A percentile compares a stretch with the other conserved stretches of the same genome.
phyloP scores from a whole-genome alignment of 2,329 filamentous ascomycete genomes.

The Apiospora saccharicola region DNA sequence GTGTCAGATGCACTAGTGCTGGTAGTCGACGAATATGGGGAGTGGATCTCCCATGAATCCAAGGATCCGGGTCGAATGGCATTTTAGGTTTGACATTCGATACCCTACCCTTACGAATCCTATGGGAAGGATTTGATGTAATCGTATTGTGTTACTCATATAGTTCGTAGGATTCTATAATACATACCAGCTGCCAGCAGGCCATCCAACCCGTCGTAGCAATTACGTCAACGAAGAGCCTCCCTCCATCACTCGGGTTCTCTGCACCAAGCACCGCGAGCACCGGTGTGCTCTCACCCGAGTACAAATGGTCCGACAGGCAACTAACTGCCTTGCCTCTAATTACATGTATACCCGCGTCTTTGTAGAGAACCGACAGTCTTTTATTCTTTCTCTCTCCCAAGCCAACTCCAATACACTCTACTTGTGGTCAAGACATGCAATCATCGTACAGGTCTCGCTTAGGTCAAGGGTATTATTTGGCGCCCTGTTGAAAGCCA shows the following conservation, averaged over 20 bases:
- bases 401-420: too few relatives aligned
- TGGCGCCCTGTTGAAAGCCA: not conserved
- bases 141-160: not conserved
- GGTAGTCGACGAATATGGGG: not conserved
- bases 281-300: not conserved
- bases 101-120: not conserved
- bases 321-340: not conserved
- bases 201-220: not conserved
- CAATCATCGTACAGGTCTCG: not conserved
- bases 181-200: not conserved
- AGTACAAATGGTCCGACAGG: not conserved
- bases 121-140: not conserved
- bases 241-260: not conserved
- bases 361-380: too few relatives aligned
- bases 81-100: conserved; percentile 17
- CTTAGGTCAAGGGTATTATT: not conserved
- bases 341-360: too few relatives aligned
- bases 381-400: not conserved
- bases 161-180: not conserved
- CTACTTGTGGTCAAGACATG: not conserved
- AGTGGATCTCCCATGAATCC: not conserved
- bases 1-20: conserved; percentile 15
- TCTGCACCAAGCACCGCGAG: not conserved
- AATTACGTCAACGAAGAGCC: not conserved
- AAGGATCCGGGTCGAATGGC: not conserved